These are phyloP conservation scores for Sonneratia caseolaris DNA, from an alignment of 345 rosid genomes.

Conservation along the genomic window DNA sequence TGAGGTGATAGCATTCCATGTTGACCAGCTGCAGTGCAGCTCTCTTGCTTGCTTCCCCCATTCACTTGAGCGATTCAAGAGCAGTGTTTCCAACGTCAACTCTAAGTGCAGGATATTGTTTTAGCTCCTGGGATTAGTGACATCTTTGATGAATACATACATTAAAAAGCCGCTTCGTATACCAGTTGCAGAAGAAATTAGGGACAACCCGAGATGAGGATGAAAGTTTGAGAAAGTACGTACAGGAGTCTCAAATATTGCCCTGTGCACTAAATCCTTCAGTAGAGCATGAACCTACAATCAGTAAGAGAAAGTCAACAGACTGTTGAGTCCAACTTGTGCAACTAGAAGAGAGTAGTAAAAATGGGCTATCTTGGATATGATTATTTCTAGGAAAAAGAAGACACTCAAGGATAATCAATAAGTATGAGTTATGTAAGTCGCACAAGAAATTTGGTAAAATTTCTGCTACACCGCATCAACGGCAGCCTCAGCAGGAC, in stretches of 20 bases:
- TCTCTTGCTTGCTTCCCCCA: slow-evolving; percentile 86
- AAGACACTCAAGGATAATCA: too few species aligned
- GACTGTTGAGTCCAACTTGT: too few species aligned
- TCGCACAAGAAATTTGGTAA: neutral
- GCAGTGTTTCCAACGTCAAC: slow-evolving; percentile 89
- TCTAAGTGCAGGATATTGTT: slow-evolving; percentile 91
- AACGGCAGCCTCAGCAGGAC: slow-evolving; percentile 99
- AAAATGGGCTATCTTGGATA: too few species aligned
- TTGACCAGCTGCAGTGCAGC: slow-evolving; percentile 85
- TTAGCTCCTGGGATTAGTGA: slow-evolving; percentile 45
- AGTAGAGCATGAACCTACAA: slow-evolving; percentile 74
- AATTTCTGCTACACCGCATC: slow-evolving; percentile 54
- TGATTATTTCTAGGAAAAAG: too few species aligned
- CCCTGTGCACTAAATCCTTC: slow-evolving; percentile 92
- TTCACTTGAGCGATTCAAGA: slow-evolving; percentile 70
- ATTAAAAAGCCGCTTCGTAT: neutral
- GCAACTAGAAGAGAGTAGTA: too few species aligned
- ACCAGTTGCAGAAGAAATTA: neutral
- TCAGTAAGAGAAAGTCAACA: slow-evolving; percentile 3
- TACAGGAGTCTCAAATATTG: slow-evolving; percentile 75
- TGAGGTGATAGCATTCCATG: slow-evolving; percentile 85
- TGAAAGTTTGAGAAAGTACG: neutral
- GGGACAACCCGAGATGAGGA: neutral
- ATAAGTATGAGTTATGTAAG: too few species aligned
- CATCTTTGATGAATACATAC: too few species aligned